Base-by-base conservation (phyloP, 1,284 basidiomycete species). In the Rhodotorula sp. region DNA sequence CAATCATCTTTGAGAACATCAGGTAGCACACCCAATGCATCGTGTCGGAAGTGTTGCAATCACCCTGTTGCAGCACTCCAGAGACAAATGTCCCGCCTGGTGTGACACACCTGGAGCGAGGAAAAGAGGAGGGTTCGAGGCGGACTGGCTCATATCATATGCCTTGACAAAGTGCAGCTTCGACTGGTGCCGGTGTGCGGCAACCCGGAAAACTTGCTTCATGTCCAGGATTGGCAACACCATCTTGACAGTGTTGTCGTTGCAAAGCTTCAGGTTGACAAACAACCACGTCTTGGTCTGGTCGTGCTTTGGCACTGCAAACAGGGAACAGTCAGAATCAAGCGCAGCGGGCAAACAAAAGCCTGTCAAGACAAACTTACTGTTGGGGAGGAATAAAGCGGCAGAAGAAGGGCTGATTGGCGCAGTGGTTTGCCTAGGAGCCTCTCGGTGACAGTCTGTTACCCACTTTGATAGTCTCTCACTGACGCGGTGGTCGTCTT, bases 221-320 rank as follows among this genome's bases (percentile, higher is more conserved):
- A 80, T 78, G 55, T 81, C 78, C 1, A 81, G 83, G 1, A 84
- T 70, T 0, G 82, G 82, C 46, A 78, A 78, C 6, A 74, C 72
- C 59, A 83, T 81, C 0, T 75, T 77, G 0, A 82, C 65, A 0
- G 81, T 83, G 68, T 81, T 81, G 0, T 52, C 64, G 68, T 84
- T 84, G 0, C 83, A 56, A 9, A 56, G 59, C 18, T 46, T 40
- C 26, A 65, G 64, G 46, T 69, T 65, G 47, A 69, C 20, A 9
- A 69, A 59, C 26, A 69, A 69, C 3, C 64, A 56, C 2, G 60
- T 64, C 18, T 59, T 22, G 4, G 47, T 22, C 4, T 28, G 34
- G 47, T 69, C 61, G 18, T 62, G 51, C 20, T 69, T 69, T 6
- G 64, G 68, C 2, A 69, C 53, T 0, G 64, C 50, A 13, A 69